Evolutionary conservation across 1,139 yeast species (phyloP).

Genomic region (Geotrichum bryndzae): DNA sequence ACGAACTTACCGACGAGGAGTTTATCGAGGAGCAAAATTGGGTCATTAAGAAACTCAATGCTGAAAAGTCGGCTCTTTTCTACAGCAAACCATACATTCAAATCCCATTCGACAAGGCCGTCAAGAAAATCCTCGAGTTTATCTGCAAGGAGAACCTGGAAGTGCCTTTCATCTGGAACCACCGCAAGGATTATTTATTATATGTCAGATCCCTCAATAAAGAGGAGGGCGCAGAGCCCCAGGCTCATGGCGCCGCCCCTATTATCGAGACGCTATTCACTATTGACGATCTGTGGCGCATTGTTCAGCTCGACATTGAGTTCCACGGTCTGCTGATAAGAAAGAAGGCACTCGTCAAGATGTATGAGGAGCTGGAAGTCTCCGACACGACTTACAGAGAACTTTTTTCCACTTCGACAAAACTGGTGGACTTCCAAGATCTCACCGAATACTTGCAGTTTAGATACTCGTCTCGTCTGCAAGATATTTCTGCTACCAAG

Average conservation of each 20-base stretch:
- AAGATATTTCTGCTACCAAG: conserved; percentile 35
- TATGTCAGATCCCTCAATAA: conserved; percentile 26
- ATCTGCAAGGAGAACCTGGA: conserved; percentile 74
- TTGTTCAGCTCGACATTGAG: conserved; percentile 78
- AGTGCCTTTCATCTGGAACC: conserved; percentile 95
- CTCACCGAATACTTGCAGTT: conserved; percentile 78
- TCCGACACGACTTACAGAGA: conserved; percentile 60
- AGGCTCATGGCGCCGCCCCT: conserved; percentile 35
- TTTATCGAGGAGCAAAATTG: conserved; percentile 69
- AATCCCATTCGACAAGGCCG: conserved; percentile 62
- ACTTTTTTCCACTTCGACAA: conserved; percentile 48
- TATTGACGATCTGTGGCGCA: conserved; percentile 82
- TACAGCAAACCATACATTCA: conserved; percentile 40
- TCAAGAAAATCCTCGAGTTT: conserved; percentile 71
- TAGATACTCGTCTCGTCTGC: conserved; percentile 67
- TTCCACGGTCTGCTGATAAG: conserved; percentile 82
- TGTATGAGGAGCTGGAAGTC: conserved; percentile 50
- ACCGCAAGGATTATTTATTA: conserved; percentile 81
- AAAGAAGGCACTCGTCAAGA: conserved; percentile 48
- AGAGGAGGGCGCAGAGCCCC: conserved; percentile 41
- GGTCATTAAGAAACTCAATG: conserved; percentile 48
- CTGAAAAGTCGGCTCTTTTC: conserved; percentile 24
- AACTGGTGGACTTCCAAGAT: conserved; percentile 82
- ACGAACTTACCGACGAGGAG: conserved; percentile 59
- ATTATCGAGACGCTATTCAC: conserved; percentile 41